Evolutionary conservation across 257 asterid genomes (phyloP).

Genomic region (Anisodus acutangulus): DNA sequence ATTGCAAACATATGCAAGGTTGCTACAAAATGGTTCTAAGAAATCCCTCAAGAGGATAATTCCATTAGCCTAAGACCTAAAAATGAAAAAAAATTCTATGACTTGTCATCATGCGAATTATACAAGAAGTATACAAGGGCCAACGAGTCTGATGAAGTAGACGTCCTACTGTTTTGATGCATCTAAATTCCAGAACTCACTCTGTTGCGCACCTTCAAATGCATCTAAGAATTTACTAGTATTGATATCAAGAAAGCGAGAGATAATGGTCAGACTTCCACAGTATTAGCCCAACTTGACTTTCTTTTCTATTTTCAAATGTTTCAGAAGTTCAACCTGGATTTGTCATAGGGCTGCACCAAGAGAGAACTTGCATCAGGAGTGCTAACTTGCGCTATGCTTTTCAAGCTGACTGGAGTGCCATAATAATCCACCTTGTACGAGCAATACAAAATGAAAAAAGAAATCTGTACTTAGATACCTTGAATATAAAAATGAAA

Average conservation of each 20-base stretch:
- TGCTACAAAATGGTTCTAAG: neutral
- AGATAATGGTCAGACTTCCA: neutral
- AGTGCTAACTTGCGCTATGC: constrained; percentile 90
- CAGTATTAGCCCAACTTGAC: neutral
- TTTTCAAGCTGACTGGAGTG: constrained; percentile 81
- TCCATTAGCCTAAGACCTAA: neutral
- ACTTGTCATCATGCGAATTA: constrained; percentile 27
- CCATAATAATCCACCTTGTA: constrained; percentile 90
- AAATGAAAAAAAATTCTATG: neutral
- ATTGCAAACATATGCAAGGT: constrained; percentile 8
- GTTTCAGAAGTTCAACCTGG: constrained; percentile 56
- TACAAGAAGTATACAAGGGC: constrained; percentile 17
- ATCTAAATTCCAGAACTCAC: constrained; percentile 4
- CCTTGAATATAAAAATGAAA: neutral
- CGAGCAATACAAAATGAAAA: constrained; percentile 12
- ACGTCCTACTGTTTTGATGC: neutral
- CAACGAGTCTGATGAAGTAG: constrained; percentile 5
- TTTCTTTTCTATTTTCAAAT: constrained; percentile 10
- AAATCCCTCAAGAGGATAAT: neutral
- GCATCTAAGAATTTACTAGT: constrained; percentile 15
- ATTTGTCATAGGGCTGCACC: constrained; percentile 96
- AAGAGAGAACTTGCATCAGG: constrained; percentile 85
- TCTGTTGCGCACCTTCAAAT: neutral
- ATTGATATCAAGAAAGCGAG: neutral
- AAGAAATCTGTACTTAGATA: neutral